phyloP scores from a whole-genome alignment of 306 rosid species.

The Corylus americana region DNA sequence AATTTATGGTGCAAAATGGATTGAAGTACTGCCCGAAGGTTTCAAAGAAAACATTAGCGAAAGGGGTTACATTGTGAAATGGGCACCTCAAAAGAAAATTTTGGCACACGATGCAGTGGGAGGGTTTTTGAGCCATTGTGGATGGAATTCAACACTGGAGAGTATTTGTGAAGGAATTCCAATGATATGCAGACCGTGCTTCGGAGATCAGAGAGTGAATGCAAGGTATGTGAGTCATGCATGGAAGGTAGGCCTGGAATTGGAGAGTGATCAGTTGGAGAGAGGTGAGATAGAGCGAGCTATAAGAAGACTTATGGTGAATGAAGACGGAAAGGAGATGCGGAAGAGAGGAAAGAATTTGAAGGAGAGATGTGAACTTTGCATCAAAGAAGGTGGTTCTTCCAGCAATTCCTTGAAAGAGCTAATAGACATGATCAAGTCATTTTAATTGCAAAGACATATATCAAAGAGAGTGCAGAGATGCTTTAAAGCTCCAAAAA shows the following conservation, averaged over 20 bases:
- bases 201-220: no score
- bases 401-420: not conserved
- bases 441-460: not conserved
- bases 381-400: not conserved
- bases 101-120: not conserved
- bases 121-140: constrained; percentile 14
- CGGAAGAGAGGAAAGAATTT: not conserved
- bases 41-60: constrained; percentile 12
- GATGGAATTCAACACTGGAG: constrained; percentile 51
- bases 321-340: constrained; percentile 4
- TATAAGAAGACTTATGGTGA: not conserved
- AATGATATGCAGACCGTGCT: constrained; percentile 19
- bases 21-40: constrained; percentile 19
- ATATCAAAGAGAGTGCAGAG: no score
- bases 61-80: constrained; percentile 39
- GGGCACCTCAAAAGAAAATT: constrained; percentile 51
- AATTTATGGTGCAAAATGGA: constrained; percentile 24
- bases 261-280: not conserved
- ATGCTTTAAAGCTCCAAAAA: not conserved
- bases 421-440: not conserved
- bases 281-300: not conserved
- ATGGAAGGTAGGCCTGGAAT: no score
- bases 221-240: no score
- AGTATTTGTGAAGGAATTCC: constrained; percentile 46
- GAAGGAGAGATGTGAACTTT: not conserved